Base-by-base conservation (phyloP, 176 grass and related monocot genomes). In the Cenchrus purpureus region DNA sequence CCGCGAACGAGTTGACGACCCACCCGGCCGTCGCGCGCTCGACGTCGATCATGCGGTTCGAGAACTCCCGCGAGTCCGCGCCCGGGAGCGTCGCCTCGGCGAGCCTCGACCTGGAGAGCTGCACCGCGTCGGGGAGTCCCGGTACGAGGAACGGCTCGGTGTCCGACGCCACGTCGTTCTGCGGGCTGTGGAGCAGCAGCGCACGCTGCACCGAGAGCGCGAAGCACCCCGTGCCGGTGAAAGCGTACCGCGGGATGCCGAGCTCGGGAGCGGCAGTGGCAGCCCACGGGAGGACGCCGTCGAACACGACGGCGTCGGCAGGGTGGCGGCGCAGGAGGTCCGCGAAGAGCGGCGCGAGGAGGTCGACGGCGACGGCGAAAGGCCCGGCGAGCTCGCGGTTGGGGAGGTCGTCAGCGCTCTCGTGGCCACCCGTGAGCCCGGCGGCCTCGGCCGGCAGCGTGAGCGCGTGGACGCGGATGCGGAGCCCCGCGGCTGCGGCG, bases 1-100 rank as follows among this genome's bases (percentile, higher is more conserved):
- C 85, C 4, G 62, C 79, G 79, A 86, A 97, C 12, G 94, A 83
- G 84, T 94, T 94, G n/a, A 93, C 85, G 15, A 97, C 79, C 91
- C 89, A 94, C 2, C 89, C 87, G 42, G 85, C 75, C 22, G 91
- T 97, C 64, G 84, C 67, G 13, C 79, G 74, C 70, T 97, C 89
- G 52, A 65, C 79, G 71, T 88, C 84, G 61, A 85, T 64, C 65
- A 78, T 70, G 43, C 87, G 89, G 66, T 89, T 80, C 68, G 90
- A 7, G 51, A 91, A 90, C 89, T 91, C 89, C 53, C 72, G 74
- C 19, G 66, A 76, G 78, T 85, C 32, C 49, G 74, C 68, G 19
- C 83, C 88, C 6, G 86, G 84, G 48, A 91, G 82, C 17, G 91
- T 97, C 19, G 91, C 87, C 87, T 91, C 89, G 29, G 82, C 85